A percentile compares a stretch with the other conserved stretches of the same genome.
Conservation (phyloP, 2,329 filamentous ascomycete genomes). For the Botrytis aclada region DNA sequence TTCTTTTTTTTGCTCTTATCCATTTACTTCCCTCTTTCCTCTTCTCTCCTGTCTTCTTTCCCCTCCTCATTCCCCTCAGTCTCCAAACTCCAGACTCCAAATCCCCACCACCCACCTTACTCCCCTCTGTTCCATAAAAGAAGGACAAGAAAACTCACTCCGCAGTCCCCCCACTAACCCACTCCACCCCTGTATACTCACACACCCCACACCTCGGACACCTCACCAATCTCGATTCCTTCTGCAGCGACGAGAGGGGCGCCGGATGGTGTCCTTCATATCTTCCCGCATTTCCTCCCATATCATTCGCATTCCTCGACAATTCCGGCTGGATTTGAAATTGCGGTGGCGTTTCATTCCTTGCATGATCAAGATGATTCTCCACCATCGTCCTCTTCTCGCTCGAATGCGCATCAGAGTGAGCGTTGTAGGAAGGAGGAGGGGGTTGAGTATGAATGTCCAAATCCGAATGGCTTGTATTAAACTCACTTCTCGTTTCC, state of each 20-base stretch:
- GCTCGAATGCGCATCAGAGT: neutral
- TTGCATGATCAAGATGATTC: neutral
- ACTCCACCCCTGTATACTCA: neutral
- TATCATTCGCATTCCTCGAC: neutral
- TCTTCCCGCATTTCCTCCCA: neutral
- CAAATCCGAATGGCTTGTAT: neutral
- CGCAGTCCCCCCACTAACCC: neutral
- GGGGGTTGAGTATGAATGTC: neutral
- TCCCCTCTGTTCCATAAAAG: neutral
- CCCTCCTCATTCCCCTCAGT: too few relatives aligned
- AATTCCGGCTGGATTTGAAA: neutral
- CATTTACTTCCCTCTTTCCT: neutral
- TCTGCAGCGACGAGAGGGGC: neutral
- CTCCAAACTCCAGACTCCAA: neutral
- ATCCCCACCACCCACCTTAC: too few relatives aligned
- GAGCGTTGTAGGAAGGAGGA: neutral
- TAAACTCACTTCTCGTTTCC: neutral
- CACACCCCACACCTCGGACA: neutral
- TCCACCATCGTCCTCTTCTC: neutral
- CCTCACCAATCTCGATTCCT: slow-evolving; percentile 4
- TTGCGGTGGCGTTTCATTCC: neutral
- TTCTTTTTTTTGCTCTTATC: neutral
- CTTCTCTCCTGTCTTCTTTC: too few relatives aligned
- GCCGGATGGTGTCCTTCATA: neutral
- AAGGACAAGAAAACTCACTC: neutral